Evolutionary conservation across 352 stramenopile genomes (phyloP).

Genomic region (Phytophthora fragariae): DNA sequence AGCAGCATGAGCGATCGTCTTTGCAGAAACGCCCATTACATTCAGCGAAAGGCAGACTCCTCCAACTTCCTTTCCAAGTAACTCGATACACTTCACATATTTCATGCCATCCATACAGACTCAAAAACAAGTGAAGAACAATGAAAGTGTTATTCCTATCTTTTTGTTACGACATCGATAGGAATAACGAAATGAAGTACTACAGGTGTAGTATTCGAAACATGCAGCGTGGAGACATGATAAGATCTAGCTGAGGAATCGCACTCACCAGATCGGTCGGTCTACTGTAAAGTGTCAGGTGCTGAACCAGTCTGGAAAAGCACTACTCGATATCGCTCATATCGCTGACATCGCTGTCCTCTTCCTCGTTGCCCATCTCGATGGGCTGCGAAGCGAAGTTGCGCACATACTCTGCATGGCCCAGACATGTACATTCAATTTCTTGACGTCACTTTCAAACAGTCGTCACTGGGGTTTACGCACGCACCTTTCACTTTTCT

Average conservation of each 20-base stretch:
- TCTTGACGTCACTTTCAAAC: neutral
- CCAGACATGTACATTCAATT: neutral
- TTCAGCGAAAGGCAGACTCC: slow-evolving; percentile 79
- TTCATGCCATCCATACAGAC: slow-evolving; percentile 1
- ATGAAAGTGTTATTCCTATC: slow-evolving; percentile 39
- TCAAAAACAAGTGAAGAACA: slow-evolving; percentile 16
- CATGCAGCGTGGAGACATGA: slow-evolving; percentile 28
- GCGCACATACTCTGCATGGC: slow-evolving; percentile 72
- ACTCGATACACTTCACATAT: neutral
- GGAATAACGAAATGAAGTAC: slow-evolving; percentile 28
- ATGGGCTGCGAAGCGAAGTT: slow-evolving; percentile 83
- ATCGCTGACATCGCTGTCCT: slow-evolving; percentile 86
- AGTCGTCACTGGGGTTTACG: neutral
- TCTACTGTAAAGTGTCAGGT: slow-evolving; percentile 34
- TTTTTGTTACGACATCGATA: slow-evolving; percentile 32
- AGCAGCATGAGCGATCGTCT: slow-evolving; percentile 80
- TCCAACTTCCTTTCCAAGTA: slow-evolving; percentile 87
- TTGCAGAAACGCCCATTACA: slow-evolving; percentile 86
- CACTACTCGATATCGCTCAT: slow-evolving; percentile 81
- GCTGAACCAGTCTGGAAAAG: neutral
- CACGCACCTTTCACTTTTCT: slow-evolving; percentile 85
- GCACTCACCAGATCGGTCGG: slow-evolving; percentile 24
- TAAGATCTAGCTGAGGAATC: slow-evolving; percentile 18
- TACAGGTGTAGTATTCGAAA: slow-evolving; percentile 10
- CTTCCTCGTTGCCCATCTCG: slow-evolving; percentile 72